Percentiles rank a stretch among this genome's conserved stretches.
phyloP scores from a whole-genome alignment of 1,284 basidiomycete species.

The Grifola frondosa region DNA sequence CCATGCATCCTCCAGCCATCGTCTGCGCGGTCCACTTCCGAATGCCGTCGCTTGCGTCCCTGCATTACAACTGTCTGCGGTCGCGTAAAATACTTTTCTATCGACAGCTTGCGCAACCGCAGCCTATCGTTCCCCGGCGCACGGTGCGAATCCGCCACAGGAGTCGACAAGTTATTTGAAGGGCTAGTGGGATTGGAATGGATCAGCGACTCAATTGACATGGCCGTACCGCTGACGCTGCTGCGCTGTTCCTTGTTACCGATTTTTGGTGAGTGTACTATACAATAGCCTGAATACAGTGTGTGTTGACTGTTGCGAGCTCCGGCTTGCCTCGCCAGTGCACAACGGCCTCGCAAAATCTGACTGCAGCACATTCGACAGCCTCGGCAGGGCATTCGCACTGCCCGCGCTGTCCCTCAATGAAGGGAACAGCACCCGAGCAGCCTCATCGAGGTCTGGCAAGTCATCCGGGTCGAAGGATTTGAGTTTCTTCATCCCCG shows the following conservation, averaged over 20 bases:
- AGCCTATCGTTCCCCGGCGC: conserved; percentile 14
- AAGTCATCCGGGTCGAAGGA: conserved; percentile 76
- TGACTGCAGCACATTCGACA: conserved; percentile 71
- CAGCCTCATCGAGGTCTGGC: conserved; percentile 64
- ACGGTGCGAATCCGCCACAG: conserved; percentile 20
- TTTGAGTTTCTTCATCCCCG: conserved; percentile 44
- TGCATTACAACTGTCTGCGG: conserved; percentile 31
- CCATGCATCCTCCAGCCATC: conserved; percentile 23
- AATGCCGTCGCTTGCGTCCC: conserved; percentile 29
- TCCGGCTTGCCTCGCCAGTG: conserved; percentile 81
- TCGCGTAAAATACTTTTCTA: conserved; percentile 43
- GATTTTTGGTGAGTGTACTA: conserved; percentile 58
- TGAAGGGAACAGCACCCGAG: conserved; percentile 66
- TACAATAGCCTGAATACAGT: conserved; percentile 7
- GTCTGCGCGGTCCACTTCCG: conserved; percentile 27
- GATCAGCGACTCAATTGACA: conserved; percentile 61
- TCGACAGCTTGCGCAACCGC: conserved; percentile 28
- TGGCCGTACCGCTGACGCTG: conserved; percentile 37
- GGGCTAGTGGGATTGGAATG: conserved; percentile 64
- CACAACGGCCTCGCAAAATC: conserved; percentile 77
- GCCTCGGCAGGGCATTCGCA: conserved; percentile 59
- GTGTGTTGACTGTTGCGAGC: conserved; percentile 59
- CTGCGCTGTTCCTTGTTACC: no score
- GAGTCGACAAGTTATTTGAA: conserved; percentile 25
- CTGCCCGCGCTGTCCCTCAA: conserved; percentile 38